Evolutionary conservation across 306 rosid genomes (phyloP), one percentile per base, ranked within the genome.

Genomic region (Crataegus laevigata): DNA sequence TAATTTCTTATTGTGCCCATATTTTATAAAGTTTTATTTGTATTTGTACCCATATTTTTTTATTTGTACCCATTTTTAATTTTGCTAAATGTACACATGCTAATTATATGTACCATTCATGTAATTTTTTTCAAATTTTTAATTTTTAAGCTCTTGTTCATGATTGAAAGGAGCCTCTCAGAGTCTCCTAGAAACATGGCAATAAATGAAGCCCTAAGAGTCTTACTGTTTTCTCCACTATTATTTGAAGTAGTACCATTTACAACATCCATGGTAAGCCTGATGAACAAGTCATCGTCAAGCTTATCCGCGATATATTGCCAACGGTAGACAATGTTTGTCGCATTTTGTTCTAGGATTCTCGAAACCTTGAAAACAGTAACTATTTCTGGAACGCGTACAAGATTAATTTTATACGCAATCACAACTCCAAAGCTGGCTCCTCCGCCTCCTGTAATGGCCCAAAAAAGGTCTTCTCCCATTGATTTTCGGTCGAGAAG

Each of bases 401-500:
- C 92, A 1, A 92, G 47, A 40, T 83, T 87, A 52, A 90, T 81
- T 76, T 87, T 89, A 91, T 93, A 92, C 60, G 87, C 76, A 3
- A 88, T 82, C 38, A 87, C 83, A 10, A 89, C 72, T 8, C 92
- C 92, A 68, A 89, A 86, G 75, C 91, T 87, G 0, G 86, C 94
- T 17, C 91, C 94, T 2, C 97, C 94, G 7, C 97, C 94, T 22
- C 97, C 94, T 78, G 89, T 85, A 61, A 91, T 89, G 0, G 97
- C 92, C 97, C 92, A 91, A 65, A 91, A 89, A 0, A 91, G 52
- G 28, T 86, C 94, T 22, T 91, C 94, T 12, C 90, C 93, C 94
- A 88, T 92, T 75, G 83, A 73, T 50, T 34, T 50, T 71, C 96
- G 81, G 36, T 90, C 87, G 34, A 89, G 89, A 62, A 88, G 71